These are phyloP conservation scores for Xylaria multiplex DNA, from an alignment of 2,329 filamentous ascomycete species.

Conservation along the genomic window DNA sequence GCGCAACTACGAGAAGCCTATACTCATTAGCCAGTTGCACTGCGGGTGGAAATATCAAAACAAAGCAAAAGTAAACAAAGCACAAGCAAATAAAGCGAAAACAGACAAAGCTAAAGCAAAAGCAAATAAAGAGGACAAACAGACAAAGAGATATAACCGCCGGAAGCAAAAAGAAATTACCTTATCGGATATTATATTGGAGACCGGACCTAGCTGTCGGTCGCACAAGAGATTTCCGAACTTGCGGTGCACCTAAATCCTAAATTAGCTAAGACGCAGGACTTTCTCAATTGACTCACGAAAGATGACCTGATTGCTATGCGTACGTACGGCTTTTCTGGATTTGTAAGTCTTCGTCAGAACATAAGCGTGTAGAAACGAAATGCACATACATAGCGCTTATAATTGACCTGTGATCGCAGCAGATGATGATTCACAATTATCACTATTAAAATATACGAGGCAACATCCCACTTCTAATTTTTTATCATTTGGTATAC, in stretches of 20 bases:
- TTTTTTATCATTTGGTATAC: not conserved
- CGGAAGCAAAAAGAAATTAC: too few species aligned
- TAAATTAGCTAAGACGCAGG: constrained; percentile 29
- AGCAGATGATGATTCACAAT: not conserved
- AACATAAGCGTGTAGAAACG: not conserved
- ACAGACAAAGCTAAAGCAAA: too few species aligned
- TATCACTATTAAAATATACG: constrained; percentile 3
- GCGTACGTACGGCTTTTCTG: not conserved
- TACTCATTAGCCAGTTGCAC: not conserved
- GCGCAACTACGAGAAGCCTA: not conserved
- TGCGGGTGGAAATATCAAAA: not conserved
- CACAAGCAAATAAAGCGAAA: too few species aligned
- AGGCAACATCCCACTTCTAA: not conserved
- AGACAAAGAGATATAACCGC: too few species aligned
- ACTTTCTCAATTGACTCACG: not conserved
- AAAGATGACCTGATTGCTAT: not conserved
- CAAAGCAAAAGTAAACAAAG: too few species aligned
- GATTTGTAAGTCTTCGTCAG: not conserved
- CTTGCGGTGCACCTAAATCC: constrained; percentile 19
- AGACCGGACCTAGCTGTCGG: constrained; percentile 1
- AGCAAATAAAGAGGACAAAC: too few species aligned
- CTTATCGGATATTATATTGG: constrained; percentile 1
- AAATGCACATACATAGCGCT: constrained; percentile 15
- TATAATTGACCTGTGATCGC: not conserved
- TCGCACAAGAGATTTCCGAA: not conserved